Base-by-base conservation (phyloP, 2,329 filamentous ascomycete species). In the Fusarium sacchari region DNA sequence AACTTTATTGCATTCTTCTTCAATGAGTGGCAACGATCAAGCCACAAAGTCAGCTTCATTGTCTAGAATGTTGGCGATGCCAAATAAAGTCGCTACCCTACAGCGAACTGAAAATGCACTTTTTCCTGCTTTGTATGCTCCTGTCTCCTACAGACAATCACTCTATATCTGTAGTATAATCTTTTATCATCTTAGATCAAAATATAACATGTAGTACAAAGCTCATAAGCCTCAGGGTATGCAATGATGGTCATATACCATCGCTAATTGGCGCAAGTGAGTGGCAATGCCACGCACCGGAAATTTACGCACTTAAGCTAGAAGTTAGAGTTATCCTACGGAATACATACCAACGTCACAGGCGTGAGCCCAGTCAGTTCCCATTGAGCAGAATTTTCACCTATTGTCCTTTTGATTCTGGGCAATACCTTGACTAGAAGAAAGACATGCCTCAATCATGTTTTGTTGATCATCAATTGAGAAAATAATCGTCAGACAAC, bases 361-460 rank as follows among this genome's bases (percentile, higher is more conserved):
- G 2, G 10, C 40, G 0, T 14, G 15, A 24, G 15, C 11, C 15
- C 26, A 36, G 47, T 26, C 7, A 5, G 7, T 17, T 7, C 17
- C 17, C 32, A 7, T 8, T 0, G 2, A 8, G 7, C 7, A 28
- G 1, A 36, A 14, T 2, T 58, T 18, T 36, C 1, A 2, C 8
- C 6, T 9, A 2, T 15, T 22, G 0, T 22, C 2, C 12, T 17
- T 2, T 0, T 18, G 6, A 14, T 17, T 28, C 49, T 26, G 2
- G 14, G 6, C 0, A 5, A 18, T 12, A 12, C 0, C 1, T n/a
- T 22, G 5, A 8, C 14, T 2, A 3, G 12, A 18, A 6, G 3
- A 0, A 1, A 15, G 8, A 17, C 2, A 13, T 3, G 4, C 39
- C 8, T 8, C n/a, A 24, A 34, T 26, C 39, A 24, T 8, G 11